Percentiles rank a stretch among this genome's conserved stretches.
phyloP scores from a whole-genome alignment of 345 rosid species.

The Leavenworthia alabamica region DNA sequence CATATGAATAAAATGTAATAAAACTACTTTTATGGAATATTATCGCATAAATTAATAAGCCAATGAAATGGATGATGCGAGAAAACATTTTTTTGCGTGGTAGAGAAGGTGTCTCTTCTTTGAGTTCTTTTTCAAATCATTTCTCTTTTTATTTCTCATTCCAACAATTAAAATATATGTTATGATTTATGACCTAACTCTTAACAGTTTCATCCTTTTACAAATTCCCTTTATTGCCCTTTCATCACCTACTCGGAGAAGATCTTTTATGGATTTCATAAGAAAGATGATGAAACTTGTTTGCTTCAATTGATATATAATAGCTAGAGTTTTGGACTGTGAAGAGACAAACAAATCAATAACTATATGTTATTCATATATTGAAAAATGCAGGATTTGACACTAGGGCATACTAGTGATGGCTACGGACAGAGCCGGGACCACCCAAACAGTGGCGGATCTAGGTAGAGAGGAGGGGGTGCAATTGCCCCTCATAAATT shows the following conservation, averaged over 20 bases:
- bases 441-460: too few species aligned
- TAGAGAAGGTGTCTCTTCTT: constrained; percentile 19
- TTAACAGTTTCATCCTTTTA: constrained; percentile 11
- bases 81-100: constrained; percentile 25
- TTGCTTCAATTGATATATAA: background rate
- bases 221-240: constrained; percentile 9
- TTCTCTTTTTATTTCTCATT: too few species aligned
- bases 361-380: constrained; percentile 4
- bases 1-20: background rate
- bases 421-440: too few species aligned
- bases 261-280: constrained; percentile 22
- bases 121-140: constrained; percentile 28
- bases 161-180: constrained; percentile 17
- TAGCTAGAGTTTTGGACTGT: background rate
- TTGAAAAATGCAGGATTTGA: constrained; percentile 19
- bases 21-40: background rate
- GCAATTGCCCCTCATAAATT: too few species aligned
- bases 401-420: constrained; percentile 27
- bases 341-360: constrained; percentile 21
- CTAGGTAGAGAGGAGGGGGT: too few species aligned
- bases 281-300: constrained; percentile 14
- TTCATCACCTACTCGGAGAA: constrained; percentile 24
- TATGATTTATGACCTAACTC: too few species aligned
- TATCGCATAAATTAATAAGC: background rate
- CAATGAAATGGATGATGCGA: constrained; percentile 25